These are phyloP conservation scores for Diaporthe sp. DNA, from an alignment of 2,329 filamentous ascomycete species.

Conservation along the genomic window DNA sequence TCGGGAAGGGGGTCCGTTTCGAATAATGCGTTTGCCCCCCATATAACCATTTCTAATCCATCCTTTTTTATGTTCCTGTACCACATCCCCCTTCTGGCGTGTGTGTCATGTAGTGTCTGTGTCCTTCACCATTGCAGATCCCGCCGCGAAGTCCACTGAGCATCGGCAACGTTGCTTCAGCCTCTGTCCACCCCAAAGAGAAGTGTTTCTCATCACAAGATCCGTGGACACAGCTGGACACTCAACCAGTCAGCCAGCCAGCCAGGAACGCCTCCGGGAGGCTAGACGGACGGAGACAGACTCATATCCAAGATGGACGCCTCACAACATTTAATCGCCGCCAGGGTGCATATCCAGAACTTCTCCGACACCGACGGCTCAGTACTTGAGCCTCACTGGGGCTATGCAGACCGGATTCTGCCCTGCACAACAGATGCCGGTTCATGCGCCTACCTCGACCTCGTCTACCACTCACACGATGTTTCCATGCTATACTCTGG, in stretches of 20 bases:
- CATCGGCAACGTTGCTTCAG: not conserved
- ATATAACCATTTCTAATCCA: slow-evolving; percentile 1
- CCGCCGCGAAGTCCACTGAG: not conserved
- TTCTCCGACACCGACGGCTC: slow-evolving; percentile 47
- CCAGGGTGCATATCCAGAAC: slow-evolving; percentile 55
- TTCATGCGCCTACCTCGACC: slow-evolving; percentile 62
- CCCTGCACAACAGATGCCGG: slow-evolving; percentile 58
- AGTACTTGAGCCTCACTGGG: slow-evolving; percentile 53
- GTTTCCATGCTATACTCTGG: slow-evolving; percentile 61
- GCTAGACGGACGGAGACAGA: not conserved
- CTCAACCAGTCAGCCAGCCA: not conserved
- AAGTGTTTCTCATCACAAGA: not conserved
- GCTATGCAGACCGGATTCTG: slow-evolving; percentile 56
- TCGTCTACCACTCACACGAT: slow-evolving; percentile 61
- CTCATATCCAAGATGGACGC: slow-evolving; percentile 28
- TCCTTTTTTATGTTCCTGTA: not conserved
- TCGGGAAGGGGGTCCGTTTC: slow-evolving; percentile 20
- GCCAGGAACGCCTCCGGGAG: not conserved
- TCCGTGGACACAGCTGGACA: not conserved
- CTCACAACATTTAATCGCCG: slow-evolving; percentile 34
- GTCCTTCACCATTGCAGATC: not conserved
- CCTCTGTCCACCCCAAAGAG: not conserved
- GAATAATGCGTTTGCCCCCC: not conserved
- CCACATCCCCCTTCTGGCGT: not conserved
- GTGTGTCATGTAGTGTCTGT: not conserved